These are phyloP conservation scores for Paspalum notatum DNA, from an alignment of 176 grass and related monocot species.

Conservation along the genomic window DNA sequence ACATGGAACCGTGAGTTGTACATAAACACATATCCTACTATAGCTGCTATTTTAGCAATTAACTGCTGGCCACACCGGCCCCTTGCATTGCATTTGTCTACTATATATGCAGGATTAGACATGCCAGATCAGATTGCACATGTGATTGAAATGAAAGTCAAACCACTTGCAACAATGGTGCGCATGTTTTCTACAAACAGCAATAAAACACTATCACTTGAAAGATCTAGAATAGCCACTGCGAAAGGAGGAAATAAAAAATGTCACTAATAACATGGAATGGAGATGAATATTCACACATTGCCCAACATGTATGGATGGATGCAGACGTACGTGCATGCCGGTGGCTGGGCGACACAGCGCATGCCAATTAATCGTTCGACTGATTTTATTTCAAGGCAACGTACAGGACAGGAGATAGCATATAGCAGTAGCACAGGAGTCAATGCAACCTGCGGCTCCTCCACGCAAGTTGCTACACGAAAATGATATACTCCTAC, in stretches of 20 bases:
- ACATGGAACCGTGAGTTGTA: too few relatives aligned
- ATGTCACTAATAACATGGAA: too few relatives aligned
- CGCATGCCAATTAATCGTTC: too few relatives aligned
- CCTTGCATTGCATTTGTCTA: neutral
- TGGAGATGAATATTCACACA: too few relatives aligned
- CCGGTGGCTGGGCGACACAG: too few relatives aligned
- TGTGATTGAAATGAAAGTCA: constrained; percentile 42
- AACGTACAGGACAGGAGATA: too few relatives aligned
- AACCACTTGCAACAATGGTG: neutral
- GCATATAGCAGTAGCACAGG: neutral
- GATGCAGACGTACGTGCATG: too few relatives aligned
- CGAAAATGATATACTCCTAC: neutral
- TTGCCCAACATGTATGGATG: too few relatives aligned
- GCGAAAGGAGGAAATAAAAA: neutral
- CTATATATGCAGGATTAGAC: constrained; percentile 9
- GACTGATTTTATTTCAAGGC: too few relatives aligned
- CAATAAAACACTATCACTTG: neutral
- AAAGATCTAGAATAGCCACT: neutral
- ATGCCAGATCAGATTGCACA: neutral
- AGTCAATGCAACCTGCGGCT: neutral
- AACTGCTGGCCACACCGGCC: neutral
- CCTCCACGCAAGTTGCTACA: neutral
- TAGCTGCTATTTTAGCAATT: neutral
- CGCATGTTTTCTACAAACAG: too few relatives aligned
- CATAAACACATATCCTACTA: too few relatives aligned